phyloP scores from a whole-genome alignment of 1,139 yeast genomes.

The Suhomyces panamericanus region DNA sequence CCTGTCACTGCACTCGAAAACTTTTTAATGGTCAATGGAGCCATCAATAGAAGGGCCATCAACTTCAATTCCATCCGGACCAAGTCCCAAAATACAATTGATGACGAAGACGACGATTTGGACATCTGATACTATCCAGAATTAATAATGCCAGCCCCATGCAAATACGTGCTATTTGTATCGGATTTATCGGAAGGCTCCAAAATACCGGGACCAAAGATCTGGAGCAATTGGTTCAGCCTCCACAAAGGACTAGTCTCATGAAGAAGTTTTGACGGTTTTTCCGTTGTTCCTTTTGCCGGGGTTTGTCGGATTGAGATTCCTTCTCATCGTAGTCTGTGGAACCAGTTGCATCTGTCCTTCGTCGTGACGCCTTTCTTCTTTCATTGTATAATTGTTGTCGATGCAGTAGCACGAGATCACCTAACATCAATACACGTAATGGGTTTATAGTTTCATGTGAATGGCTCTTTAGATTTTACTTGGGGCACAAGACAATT shows the following conservation, averaged over 20 bases:
- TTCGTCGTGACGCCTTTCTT: too few relatives aligned
- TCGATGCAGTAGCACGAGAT: slow-evolving; percentile 5
- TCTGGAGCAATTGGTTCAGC: neutral
- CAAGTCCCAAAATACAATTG: slow-evolving; percentile 11
- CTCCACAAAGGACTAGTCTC: neutral
- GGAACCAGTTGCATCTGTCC: too few relatives aligned
- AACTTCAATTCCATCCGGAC: slow-evolving; percentile 25
- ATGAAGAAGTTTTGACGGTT: neutral
- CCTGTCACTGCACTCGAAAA: slow-evolving; percentile 47
- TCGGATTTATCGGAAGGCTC: slow-evolving; percentile 1
- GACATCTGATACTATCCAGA: slow-evolving; percentile 6
- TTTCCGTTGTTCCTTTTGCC: neutral
- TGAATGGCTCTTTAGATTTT: too few relatives aligned
- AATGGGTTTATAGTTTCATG: too few relatives aligned
- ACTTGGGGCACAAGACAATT: too few relatives aligned
- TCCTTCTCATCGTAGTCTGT: too few relatives aligned
- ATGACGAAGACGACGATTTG: slow-evolving; percentile 24
- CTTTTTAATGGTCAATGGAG: slow-evolving; percentile 32
- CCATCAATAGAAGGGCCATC: slow-evolving; percentile 36
- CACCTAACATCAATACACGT: slow-evolving; percentile 6
- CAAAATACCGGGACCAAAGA: neutral
- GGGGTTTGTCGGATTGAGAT: neutral
- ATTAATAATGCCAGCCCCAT: too few relatives aligned
- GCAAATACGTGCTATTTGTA: slow-evolving; percentile 4
- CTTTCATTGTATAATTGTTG: neutral